Base-by-base conservation (phyloP, 2,329 filamentous ascomycete species). In the Stemphylium beticola region DNA sequence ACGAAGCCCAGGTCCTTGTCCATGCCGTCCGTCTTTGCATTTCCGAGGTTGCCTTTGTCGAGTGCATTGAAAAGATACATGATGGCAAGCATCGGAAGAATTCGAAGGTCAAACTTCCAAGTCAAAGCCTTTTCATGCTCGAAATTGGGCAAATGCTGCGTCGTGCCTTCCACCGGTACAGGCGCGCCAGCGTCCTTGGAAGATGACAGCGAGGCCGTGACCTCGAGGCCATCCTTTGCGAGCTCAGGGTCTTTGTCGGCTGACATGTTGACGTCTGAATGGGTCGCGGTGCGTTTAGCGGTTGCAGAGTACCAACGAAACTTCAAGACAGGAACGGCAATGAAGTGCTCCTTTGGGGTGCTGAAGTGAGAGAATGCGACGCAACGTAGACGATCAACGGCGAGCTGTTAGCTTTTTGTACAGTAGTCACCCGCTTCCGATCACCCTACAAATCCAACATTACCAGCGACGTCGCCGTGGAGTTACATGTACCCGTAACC, bases 1-100 rank as follows among this genome's bases (percentile, higher is more conserved):
- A 80, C 80, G 74, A 92, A 87, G 29, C 83, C 71, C 17, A 91
- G 76, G 63, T 86, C 83, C 20, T 75, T 76, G 48, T 81, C 77
- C 58, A 81, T 70, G 11, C 72, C 71, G 37, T 76, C 76, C 0
- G 78, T 80, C 58, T 79, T 78, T 40, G 78, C 78, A 55, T 79
- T 80, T 6, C 77, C 71, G 6, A 76, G 52, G 37, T 76, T 76
- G 11, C 66, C 69, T 36, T 68, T 69, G 43, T 74, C 67, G 8
- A 73, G 55, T 1, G 66, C 65, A 39, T 83, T 83, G 38, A 83
- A 85, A 8, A 86, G 76, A 54, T 86, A 87, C 83, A 87, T 86
- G 17, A 85, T 58, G 1, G 84, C 82, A 10, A 87, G 71, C 22
- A 85, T 77, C 1, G 85, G 85, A n/a, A 87, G 71, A 41, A 87